Evolutionary conservation across 768 basidiomycete species (phyloP).

Genomic region (Boletus vermiculosoides): DNA sequence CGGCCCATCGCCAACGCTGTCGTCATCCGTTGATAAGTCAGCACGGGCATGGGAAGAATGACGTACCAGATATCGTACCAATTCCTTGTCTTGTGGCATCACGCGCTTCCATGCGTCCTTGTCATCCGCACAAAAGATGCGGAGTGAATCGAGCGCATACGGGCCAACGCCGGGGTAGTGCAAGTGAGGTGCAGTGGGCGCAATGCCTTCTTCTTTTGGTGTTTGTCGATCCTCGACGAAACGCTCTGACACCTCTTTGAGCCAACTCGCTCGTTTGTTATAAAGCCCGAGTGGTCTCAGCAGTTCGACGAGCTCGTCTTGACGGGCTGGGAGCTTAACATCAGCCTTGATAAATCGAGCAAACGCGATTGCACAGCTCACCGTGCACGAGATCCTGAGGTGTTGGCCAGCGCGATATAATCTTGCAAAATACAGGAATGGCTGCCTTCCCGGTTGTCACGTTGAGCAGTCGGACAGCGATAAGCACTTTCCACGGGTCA

Average conservation of each 20-base stretch:
- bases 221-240: slow-evolving; percentile 45
- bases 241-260: slow-evolving; percentile 51
- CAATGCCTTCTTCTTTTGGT: slow-evolving; percentile 15
- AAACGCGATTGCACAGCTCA: slow-evolving; percentile 22
- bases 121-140: slow-evolving; percentile 55
- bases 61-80: slow-evolving; percentile 63
- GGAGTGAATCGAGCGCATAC: slow-evolving; percentile 75
- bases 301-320: slow-evolving; percentile 42
- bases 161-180: slow-evolving; percentile 63
- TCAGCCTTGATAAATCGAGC: neutral
- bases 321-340: slow-evolving; percentile 35
- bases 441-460: slow-evolving; percentile 64
- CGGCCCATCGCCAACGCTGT: slow-evolving; percentile 76
- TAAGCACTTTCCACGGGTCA: slow-evolving; percentile 68
- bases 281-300: slow-evolving; percentile 60
- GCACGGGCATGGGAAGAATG: neutral
- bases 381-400: slow-evolving; percentile 55
- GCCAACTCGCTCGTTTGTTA: slow-evolving; percentile 52
- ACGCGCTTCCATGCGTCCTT: slow-evolving; percentile 59
- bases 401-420: slow-evolving; percentile 58
- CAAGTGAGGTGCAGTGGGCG: slow-evolving; percentile 47
- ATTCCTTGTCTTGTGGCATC: slow-evolving; percentile 65
- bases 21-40: neutral
- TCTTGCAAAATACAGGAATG: slow-evolving; percentile 61
- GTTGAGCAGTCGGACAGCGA: slow-evolving; percentile 68